Evolutionary conservation across 2,329 filamentous ascomycete genomes (phyloP).

Genomic region (Epichloe hybrida): DNA sequence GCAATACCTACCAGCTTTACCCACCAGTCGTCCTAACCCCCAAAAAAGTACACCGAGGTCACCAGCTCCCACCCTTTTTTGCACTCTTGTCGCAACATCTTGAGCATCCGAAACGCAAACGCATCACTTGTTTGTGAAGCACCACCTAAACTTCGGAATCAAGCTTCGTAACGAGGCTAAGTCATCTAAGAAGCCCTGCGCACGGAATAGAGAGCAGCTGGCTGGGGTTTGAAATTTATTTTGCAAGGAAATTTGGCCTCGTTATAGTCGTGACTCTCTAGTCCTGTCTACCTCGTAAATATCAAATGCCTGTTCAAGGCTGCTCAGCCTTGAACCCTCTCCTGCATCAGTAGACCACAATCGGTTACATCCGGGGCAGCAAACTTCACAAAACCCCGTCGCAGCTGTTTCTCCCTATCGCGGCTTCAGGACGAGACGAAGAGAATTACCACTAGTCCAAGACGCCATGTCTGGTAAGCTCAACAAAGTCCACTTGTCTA

Average conservation of each 20-base stretch:
- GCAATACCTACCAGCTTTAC: not conserved
- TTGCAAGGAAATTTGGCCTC: constrained; percentile 8
- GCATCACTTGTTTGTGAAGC: not conserved
- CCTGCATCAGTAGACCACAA: constrained; percentile 16
- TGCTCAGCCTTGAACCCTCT: constrained; percentile 11
- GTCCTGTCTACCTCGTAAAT: constrained; percentile 20
- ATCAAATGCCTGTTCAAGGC: constrained; percentile 16
- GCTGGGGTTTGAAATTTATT: constrained; percentile 1
- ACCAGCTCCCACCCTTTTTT: not conserved
- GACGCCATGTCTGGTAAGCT: constrained; percentile 24
- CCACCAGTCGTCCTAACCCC: not conserved
- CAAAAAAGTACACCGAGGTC: not conserved
- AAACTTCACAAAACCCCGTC: constrained; percentile 5
- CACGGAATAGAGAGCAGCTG: constrained; percentile 1
- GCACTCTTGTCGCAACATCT: not conserved
- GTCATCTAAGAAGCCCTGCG: not conserved
- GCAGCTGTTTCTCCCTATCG: not conserved
- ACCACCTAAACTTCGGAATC: not conserved
- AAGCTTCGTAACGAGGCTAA: not conserved
- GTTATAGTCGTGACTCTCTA: constrained; percentile 22
- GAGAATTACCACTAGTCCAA: not conserved
- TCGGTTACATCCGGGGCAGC: not conserved
- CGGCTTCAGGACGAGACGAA: not conserved
- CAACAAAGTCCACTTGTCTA: not conserved
- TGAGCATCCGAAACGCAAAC: not conserved